phyloP scores from a whole-genome alignment of 805 yeast species.

The Starmerella gropengiesseri region DNA sequence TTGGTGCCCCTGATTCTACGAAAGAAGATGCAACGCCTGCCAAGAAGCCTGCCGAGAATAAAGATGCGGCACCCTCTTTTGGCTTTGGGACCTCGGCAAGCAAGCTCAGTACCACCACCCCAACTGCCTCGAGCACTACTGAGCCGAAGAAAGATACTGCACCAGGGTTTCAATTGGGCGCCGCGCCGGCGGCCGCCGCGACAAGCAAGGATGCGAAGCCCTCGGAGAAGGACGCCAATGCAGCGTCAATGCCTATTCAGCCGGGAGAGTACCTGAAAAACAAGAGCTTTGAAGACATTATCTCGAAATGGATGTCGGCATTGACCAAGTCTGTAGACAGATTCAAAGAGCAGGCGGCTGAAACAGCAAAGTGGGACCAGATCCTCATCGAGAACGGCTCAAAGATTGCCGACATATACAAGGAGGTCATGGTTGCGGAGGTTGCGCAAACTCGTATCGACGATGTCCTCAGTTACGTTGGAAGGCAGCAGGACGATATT shows the following conservation, averaged over 20 bases:
- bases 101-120: not conserved
- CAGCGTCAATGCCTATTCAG: conserved; percentile 29
- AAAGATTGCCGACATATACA: conserved; percentile 64
- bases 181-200: not conserved
- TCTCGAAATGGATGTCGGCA: conserved; percentile 87
- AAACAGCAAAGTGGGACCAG: conserved; percentile 77
- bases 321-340: conserved; percentile 59
- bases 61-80: no score
- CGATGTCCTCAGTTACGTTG: conserved; percentile 74
- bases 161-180: conserved; percentile 15
- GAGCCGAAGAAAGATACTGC: conserved; percentile 16
- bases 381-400: conserved; percentile 76
- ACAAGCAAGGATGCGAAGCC: conserved; percentile 17
- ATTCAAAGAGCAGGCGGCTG: conserved; percentile 63
- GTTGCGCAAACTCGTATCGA: conserved; percentile 76
- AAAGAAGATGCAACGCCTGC: conserved; percentile 11
- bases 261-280: conserved; percentile 54
- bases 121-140: not conserved
- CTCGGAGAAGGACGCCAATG: conserved; percentile 10
- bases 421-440: conserved; percentile 72
- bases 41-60: no score
- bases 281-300: conserved; percentile 84
- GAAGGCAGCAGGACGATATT: conserved; percentile 83
- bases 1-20: not conserved
- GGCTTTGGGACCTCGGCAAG: no score